Evolutionary conservation across 2,329 filamentous ascomycete species (phyloP), one percentile per base, ranked within the genome.

Genomic region (Pseudocercospora fijiensis): DNA sequence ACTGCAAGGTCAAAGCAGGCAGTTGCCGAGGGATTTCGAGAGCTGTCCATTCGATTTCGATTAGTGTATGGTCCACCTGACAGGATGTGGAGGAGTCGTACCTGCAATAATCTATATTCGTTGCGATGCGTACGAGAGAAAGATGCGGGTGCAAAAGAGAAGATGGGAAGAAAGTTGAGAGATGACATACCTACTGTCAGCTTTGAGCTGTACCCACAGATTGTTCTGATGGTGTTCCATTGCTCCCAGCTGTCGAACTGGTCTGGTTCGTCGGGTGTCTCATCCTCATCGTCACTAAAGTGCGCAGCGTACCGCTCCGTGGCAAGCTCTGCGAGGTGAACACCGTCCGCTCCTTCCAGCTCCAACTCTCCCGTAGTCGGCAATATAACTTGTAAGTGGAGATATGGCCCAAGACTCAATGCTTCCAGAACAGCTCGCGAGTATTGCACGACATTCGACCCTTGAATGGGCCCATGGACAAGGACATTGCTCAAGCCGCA

Each of bases 181-280:
- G 26, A 49, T 18, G 22, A 70, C 91, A 81, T 88, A 96, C 94
- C 91, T 77, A 97, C 86, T 72, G 87, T 89, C 41, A 99, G 83
- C 75, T 92, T 86, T 62, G 84, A 79, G 77, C 89, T 89, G 78
- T 99, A 98, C 79, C 88, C 90, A 84, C 92, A 97, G 62, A 92
- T 82, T 59, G 88, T 89, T 59, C 95, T 86, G 72, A 99, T 90
- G 22, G 89, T 83, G 76, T 99, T 89, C 95, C 95, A 99, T 1
- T 90, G 89, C 77, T 98, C 93, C 96, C 96, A 99, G 2, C 88
- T 84, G 59, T 88, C 88, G 76, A 91, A 95, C 0, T 90, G 77
- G 65, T 88, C 65, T 26, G 67, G 51, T n/a, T 66, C 66, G 6
- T 41, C 53, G n/a, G 69, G 63, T 22, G 66, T 63, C 18, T 72